Base-by-base conservation (phyloP, 768 basidiomycete genomes). In the Lyophyllum shimeji region DNA sequence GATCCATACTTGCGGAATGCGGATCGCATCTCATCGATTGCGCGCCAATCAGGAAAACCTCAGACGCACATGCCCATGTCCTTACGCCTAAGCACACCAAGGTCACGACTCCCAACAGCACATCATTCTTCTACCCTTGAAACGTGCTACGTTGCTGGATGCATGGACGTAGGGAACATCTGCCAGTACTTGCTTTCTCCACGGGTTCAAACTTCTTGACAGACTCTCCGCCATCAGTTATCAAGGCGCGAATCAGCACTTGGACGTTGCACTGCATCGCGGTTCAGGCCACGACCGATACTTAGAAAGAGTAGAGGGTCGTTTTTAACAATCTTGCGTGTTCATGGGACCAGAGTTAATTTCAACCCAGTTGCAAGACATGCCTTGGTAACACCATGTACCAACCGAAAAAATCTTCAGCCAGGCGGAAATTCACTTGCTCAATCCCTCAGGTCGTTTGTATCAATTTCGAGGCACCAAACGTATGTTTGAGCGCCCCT, bases 91-190 rank as follows among this genome's bases (percentile, higher is more conserved):
- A n/a, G 8, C 27, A 43, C 50, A 44, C 39, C 39, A 2, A 37
- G 12, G 34, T 37, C 15, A 37, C 34, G 9, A 40, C 20, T 44
- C 33, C 21, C 37, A 43, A 29, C 18, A 40, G 39, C 2, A 29
- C 37, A 60, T 60, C 55, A 54, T 40, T 47, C 17, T 53, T 51
- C 51, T 27, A 37, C 53, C 47, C 21, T 37, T 60, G 55, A 60
- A 60, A 60, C 59, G 11, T 17, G 17, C 9, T 29, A 29, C 29
- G 29, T 42, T 31, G 39, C 25, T 34, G 15, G 23, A 33, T 49
- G 42, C n/a, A 37, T 37, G 34, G 34, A 37, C 7, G 34, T 37
- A 49, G 15, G 20, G 21, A 45, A 51, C 50, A 55, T 42, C 58
- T 59, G 52, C 42, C 45, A 47, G 7, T 18, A 2, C 25, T 7